Percentiles rank a stretch among this genome's conserved stretches.
These are phyloP conservation scores for Phtheirospermum japonicum DNA, from an alignment of 257 asterid genomes.

Conservation along the genomic window DNA sequence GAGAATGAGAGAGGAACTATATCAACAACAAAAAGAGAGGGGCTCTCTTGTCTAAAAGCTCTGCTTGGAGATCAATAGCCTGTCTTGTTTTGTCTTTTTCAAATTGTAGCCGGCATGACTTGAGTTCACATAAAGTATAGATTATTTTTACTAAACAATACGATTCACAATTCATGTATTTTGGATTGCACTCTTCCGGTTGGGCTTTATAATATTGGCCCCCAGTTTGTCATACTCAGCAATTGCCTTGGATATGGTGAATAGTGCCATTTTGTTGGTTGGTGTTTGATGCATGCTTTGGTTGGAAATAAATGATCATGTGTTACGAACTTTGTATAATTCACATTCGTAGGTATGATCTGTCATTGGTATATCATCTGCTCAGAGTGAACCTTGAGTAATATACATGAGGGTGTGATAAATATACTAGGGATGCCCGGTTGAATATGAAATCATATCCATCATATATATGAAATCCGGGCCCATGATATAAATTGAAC, in stretches of 20 bases:
- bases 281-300: background rate
- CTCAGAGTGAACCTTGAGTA: too few species aligned
- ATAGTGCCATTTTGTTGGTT: background rate
- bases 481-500: too few species aligned
- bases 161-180: background rate
- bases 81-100: background rate
- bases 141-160: background rate
- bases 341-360: background rate
- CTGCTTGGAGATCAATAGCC: conserved; percentile 4
- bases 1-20: conserved; percentile 53
- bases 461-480: too few species aligned
- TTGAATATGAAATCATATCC: too few species aligned
- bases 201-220: background rate
- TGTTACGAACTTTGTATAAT: background rate
- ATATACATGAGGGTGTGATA: too few species aligned
- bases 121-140: background rate
- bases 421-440: too few species aligned
- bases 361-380: too few species aligned
- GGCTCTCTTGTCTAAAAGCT: conserved; percentile 57
- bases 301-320: background rate
- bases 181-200: background rate
- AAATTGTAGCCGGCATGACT: background rate
- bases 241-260: background rate
- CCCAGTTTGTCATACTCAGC: background rate
- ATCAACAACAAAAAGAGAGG: conserved; percentile 48